A percentile compares a stretch with the other conserved stretches of the same genome.
Conservation (phyloP, 2,329 filamentous ascomycete genomes). For the Penicillium rolfsii region DNA sequence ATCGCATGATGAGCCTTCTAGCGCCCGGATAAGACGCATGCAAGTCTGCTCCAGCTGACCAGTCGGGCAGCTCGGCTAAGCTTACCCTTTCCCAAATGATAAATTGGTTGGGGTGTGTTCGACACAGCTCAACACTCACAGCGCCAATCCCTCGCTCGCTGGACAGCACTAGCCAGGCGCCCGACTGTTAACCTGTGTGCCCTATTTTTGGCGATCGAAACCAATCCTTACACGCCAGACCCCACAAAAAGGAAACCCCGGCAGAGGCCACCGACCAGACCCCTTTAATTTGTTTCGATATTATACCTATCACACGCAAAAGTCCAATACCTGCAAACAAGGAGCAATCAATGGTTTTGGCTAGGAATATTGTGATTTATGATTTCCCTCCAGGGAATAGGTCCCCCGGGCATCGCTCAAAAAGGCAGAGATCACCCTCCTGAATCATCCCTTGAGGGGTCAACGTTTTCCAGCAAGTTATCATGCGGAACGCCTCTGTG, state of each 20-base stretch:
- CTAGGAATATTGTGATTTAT: constrained; percentile 14
- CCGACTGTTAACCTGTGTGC: neutral
- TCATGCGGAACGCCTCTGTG: constrained; percentile 8
- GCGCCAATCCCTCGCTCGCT: neutral
- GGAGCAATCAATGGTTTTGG: constrained; percentile 8
- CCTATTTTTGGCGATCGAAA: constrained; percentile 3
- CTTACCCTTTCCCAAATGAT: neutral
- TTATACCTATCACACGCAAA: constrained; percentile 21
- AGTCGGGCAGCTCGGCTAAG: neutral
- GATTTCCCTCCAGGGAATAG: constrained; percentile 10
- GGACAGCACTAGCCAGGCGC: neutral
- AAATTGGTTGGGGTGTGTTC: neutral
- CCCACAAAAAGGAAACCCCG: neutral
- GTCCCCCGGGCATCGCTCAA: constrained; percentile 14
- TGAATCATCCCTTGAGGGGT: constrained; percentile 18
- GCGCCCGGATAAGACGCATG: neutral
- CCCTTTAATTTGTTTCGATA: constrained; percentile 8
- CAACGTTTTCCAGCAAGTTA: constrained; percentile 10
- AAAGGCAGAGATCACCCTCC: constrained; percentile 24
- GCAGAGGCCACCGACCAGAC: constrained; percentile 2
- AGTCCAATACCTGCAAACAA: neutral
- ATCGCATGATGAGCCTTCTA: constrained; percentile 3
- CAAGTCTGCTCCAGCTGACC: neutral
- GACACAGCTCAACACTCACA: neutral
- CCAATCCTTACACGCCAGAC: neutral